Evolutionary conservation across 2,329 filamentous ascomycete genomes (phyloP), one percentile per base, ranked within the genome.

Genomic region (Tricladium varicosporioides): DNA sequence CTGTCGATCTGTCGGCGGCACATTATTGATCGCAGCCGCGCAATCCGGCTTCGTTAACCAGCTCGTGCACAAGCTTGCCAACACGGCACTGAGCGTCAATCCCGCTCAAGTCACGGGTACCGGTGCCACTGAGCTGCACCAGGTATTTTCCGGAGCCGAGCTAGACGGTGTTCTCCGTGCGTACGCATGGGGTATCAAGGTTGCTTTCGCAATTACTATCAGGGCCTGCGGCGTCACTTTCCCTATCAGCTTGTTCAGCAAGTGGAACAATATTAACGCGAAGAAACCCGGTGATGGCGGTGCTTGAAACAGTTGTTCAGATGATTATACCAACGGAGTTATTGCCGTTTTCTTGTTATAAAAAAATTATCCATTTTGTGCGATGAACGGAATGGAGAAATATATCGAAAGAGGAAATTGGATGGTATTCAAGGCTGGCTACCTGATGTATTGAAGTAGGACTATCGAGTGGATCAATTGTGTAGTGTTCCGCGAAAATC

Each of bases 61-160:
- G 8, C 73, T 85, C 11, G 71, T 80, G 53, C 60, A 68, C 2
- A 76, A 77, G 45, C 69, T 81, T 2, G 61, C 62, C 0, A 61
- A 64, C 45, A 72, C 74, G 54, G 73, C 70, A 2, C 74, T 76
- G 4, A 65, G 62, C 3, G 51, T 78, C 1, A 66, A 75, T 27
- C 69, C 74, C 0, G 3, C 57, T 1, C 47, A 61, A 3, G 67
- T 78, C 1, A 60, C 75, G 1, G 60, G 32, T 0, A 63, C 68
- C 0, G 76, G 76, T 27, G 75, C 74, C 3, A 76, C 76, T 2
- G 47, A 60, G 1, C n/a, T 65, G 5, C 80, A 81, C 59, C 56
- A 67, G 7, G 71, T 70, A 1, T 81, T 88, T 60, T 67, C 76
- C 0, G 51, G 62, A 0, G 48, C 16, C 1, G 19, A 58, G 1